Percentiles rank a stretch among this genome's conserved stretches.
These are phyloP conservation scores for Amorphotheca resinae DNA, from an alignment of 495 filamentous ascomycete genomes.

Conservation along the genomic window DNA sequence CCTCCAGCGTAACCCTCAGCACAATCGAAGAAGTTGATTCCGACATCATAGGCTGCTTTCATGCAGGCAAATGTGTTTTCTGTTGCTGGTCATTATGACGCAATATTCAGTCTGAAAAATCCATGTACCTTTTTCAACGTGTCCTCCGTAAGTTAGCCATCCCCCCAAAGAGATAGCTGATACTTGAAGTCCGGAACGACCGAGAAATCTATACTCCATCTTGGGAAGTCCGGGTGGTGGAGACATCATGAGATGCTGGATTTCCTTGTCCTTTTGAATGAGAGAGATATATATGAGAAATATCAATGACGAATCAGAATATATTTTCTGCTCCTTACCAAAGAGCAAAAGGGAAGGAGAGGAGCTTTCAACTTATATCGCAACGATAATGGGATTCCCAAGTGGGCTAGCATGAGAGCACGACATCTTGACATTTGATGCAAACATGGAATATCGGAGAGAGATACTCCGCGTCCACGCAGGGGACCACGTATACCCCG, in stretches of 20 bases:
- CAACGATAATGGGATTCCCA: not conserved
- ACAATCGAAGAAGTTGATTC: slow-evolving; percentile 65
- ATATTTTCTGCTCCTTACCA: not conserved
- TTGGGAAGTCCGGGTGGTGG: slow-evolving; percentile 35
- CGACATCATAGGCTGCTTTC: slow-evolving; percentile 63
- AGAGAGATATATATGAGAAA: not conserved
- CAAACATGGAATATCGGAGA: too few relatives aligned
- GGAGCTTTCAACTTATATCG: not conserved
- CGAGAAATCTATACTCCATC: slow-evolving; percentile 68
- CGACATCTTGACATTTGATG: too few relatives aligned
- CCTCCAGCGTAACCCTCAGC: slow-evolving; percentile 53
- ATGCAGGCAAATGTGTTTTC: slow-evolving; percentile 55
- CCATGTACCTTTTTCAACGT: slow-evolving; percentile 50
- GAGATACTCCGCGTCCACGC: too few relatives aligned
- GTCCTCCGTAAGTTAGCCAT: slow-evolving; percentile 69
- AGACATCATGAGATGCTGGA: slow-evolving; percentile 21
- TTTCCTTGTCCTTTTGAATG: not conserved
- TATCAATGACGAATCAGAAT: not conserved
- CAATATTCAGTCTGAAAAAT: not conserved
- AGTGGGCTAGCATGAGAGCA: not conserved
- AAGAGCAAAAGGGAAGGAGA: not conserved
- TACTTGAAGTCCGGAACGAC: slow-evolving; percentile 62
- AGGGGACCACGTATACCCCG: too few relatives aligned
- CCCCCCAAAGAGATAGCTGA: slow-evolving; percentile 63
- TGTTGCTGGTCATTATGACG: slow-evolving; percentile 14